These are phyloP conservation scores for Rhodamnia argentea DNA, from an alignment of 345 rosid genomes.

Conservation along the genomic window DNA sequence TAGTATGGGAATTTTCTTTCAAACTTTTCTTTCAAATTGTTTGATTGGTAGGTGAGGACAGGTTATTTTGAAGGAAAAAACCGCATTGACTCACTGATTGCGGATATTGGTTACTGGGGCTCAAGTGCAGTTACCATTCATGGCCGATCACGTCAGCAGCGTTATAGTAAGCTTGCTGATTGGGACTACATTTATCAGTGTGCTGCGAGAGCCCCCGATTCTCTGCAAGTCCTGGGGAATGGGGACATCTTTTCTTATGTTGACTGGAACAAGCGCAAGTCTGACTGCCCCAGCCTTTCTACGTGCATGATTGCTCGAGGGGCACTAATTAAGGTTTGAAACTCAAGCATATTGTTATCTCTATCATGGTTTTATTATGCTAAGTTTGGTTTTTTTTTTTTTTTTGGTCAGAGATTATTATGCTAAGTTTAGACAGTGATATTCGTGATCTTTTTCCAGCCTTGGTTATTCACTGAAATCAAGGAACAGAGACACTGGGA, in stretches of 20 bases:
- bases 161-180: constrained; percentile 82
- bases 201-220: constrained; percentile 45
- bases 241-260: constrained; percentile 76
- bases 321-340: constrained; percentile 65
- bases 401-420: not conserved
- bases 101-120: constrained; percentile 75
- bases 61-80: constrained; percentile 78
- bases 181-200: constrained; percentile 86
- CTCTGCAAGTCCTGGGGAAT: constrained; percentile 71
- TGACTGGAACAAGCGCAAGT: constrained; percentile 75
- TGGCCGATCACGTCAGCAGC: constrained; percentile 94
- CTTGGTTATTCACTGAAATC: constrained; percentile 97
- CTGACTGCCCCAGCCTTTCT: constrained; percentile 71
- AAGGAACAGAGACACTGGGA: constrained; percentile 98
- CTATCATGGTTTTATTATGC: not conserved
- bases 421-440: not conserved
- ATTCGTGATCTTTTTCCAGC: constrained; percentile 31
- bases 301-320: constrained; percentile 95
- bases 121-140: constrained; percentile 80
- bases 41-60: constrained; percentile 57
- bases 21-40: not conserved
- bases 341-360: not conserved
- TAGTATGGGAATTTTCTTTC: not conserved
- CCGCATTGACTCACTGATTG: constrained; percentile 66
- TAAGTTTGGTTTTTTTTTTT: not conserved